Evolutionary conservation across 306 rosid genomes (phyloP).

Genomic region (Sesbania bispinosa): DNA sequence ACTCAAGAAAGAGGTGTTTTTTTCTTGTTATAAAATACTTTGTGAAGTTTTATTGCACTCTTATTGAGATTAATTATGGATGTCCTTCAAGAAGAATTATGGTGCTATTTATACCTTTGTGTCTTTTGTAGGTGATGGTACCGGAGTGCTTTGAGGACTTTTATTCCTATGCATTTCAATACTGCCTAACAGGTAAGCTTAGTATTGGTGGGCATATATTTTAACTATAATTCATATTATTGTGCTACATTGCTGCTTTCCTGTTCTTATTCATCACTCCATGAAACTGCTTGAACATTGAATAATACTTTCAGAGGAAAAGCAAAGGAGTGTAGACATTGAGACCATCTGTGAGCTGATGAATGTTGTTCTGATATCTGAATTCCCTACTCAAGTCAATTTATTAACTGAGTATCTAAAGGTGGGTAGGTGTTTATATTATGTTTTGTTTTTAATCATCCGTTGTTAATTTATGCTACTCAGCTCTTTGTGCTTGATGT

Average conservation of each 20-base stretch:
- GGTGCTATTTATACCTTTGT: conserved; percentile 13
- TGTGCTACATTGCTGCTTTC: background rate
- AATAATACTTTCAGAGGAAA: conserved; percentile 53
- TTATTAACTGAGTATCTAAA: conserved; percentile 49
- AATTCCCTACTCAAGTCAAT: conserved; percentile 46
- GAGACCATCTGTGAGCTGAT: conserved; percentile 58
- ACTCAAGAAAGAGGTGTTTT: conserved; percentile 55
- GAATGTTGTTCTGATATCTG: conserved; percentile 47
- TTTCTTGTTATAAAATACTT: conserved; percentile 7
- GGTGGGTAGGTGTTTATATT: conserved; percentile 37
- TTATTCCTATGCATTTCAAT: conserved; percentile 52
- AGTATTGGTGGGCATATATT: background rate
- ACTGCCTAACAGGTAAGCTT: conserved; percentile 58
- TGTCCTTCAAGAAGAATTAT: conserved; percentile 13
- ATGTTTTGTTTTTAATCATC: background rate
- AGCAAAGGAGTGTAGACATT: conserved; percentile 60
- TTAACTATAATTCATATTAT: conserved; percentile 14
- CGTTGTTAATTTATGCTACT: background rate
- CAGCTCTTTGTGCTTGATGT: background rate
- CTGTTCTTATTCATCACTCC: conserved; percentile 13
- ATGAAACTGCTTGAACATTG: conserved; percentile 4
- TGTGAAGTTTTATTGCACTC: background rate
- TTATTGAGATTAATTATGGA: conserved; percentile 12
- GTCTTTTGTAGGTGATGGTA: conserved; percentile 40
- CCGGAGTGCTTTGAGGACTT: conserved; percentile 54